phyloP scores from a whole-genome alignment of 495 filamentous ascomycete genomes.

The Xylona heveae region DNA sequence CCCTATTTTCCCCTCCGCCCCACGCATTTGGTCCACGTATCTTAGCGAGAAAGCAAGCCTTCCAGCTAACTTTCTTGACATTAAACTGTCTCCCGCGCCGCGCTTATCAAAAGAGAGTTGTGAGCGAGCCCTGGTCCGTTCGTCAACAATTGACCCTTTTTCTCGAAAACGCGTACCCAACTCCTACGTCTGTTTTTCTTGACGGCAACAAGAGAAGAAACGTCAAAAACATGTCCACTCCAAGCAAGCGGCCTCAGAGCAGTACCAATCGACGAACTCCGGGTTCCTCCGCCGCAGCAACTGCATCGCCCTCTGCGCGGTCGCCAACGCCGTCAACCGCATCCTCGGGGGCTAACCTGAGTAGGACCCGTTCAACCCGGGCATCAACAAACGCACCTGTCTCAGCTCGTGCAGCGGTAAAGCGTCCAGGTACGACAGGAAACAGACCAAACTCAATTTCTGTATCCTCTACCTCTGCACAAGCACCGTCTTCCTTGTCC shows the following conservation, averaged over 20 bases:
- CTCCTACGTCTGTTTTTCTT: too few species aligned
- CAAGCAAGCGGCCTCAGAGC: background rate
- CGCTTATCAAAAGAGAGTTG: too few species aligned
- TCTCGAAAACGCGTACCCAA: too few species aligned
- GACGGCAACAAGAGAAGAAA: too few species aligned
- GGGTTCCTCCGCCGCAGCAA: background rate
- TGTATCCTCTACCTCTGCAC: constrained; percentile 30
- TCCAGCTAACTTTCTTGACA: too few species aligned
- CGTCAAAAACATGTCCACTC: constrained; percentile 1
- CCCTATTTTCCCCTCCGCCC: too few species aligned
- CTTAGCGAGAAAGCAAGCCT: too few species aligned
- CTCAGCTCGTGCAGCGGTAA: constrained; percentile 44
- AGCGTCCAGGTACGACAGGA: constrained; percentile 28
- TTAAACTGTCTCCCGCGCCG: too few species aligned
- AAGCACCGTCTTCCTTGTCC: constrained; percentile 10
- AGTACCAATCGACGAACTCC: background rate
- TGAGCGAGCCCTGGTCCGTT: too few species aligned
- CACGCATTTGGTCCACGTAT: too few species aligned
- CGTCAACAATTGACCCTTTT: too few species aligned
- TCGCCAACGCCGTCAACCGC: constrained; percentile 9
- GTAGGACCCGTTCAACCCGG: constrained; percentile 27
- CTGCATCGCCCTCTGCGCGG: constrained; percentile 6
- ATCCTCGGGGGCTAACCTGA: constrained; percentile 12
- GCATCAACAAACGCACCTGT: constrained; percentile 30
- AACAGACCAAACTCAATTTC: constrained; percentile 39